Base-by-base conservation (phyloP, 352 stramenopile genomes). In the Globisporangium mamillatum region DNA sequence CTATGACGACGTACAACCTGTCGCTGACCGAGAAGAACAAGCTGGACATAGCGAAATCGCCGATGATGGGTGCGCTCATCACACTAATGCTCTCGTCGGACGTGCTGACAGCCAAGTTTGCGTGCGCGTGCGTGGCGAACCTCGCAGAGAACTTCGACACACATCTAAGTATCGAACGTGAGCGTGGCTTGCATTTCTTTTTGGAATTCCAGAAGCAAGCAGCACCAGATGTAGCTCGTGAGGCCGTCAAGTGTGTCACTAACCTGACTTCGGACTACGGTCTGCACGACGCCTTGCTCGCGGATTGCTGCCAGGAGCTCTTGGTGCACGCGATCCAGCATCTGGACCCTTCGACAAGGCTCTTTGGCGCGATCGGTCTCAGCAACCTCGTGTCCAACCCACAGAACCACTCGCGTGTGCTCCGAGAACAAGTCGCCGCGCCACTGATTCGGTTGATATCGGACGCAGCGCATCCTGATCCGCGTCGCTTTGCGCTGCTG, bases 11-110 rank as follows among this genome's bases (percentile, higher is more conserved):
- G 2, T 97, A 95, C 73, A 97, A 97, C 24, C 76, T 99, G 9
- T 95, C 89, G 36, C 81, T 99, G 12, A 92, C 97, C 34, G 95
- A 99, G 75, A 83, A 90, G 16, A 99, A 98, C 77, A 99, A 99
- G 77, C 76, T 98, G 6, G 84, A 89, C 29, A 93, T 99, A 64
- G 89, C 93, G 0, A 73, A 73, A 22, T 97, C 91, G 4, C 85
- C 90, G 24, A 70, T 94, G 29, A 78, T 97, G 71, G 75, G 78
- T 4, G 79, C 84, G 25, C 73, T 99, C 38, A 86, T 98, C 32
- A 85, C 74, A 24, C 79, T 99, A 20, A 91, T 96, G 78, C 70
- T 95, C 24, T 88, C 86, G 32, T 67, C 56, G 6, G 92, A 99
- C 73, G 74, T 86, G 18, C 46, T 77, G 5, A 90, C 87, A 0